Conservation (phyloP, 345 rosid species). For the Acer saccharum region DNA sequence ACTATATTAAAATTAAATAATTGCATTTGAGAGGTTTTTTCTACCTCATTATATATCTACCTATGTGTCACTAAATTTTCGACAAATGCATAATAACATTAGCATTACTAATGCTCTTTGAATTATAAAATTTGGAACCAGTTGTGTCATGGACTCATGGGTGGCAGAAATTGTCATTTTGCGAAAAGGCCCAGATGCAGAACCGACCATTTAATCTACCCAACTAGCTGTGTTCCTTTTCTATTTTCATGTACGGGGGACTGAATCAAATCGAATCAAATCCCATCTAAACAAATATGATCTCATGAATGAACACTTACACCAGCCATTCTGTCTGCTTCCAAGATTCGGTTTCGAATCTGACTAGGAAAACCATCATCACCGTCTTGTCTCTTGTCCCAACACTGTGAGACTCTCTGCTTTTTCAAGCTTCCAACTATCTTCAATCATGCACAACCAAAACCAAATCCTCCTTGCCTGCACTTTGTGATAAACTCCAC, state of each 20-base stretch:
- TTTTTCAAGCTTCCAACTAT: background rate
- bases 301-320: background rate
- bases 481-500: background rate
- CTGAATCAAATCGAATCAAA: no score
- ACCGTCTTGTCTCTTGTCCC: background rate
- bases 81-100: no score
- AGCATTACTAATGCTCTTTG: no score
- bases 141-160: no score
- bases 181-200: background rate
- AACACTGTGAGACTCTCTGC: background rate
- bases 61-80: no score
- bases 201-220: background rate
- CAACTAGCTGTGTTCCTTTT: background rate
- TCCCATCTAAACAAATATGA: background rate
- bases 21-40: no score
- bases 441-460: background rate
- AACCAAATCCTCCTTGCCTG: no score
- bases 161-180: background rate
- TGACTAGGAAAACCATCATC: constrained; percentile 2
- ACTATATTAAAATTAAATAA: no score
- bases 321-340: background rate
- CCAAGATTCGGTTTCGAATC: background rate
- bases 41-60: no score
- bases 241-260: no score
- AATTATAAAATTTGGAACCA: background rate